Conservation (phyloP, 202 grass and related monocot genomes). For the Hordeum pubiflorum region DNA sequence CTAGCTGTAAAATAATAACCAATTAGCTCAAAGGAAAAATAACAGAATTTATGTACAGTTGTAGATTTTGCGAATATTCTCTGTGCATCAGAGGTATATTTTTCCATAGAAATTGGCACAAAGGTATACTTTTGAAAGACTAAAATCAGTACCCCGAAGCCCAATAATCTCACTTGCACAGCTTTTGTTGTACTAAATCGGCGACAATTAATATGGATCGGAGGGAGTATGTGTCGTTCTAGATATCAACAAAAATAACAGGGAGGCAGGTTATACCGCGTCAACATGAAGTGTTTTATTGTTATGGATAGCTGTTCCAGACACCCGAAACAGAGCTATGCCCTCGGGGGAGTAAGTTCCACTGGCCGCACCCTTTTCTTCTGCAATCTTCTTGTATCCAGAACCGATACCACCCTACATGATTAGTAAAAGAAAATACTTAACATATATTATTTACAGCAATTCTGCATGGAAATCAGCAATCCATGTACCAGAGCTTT, state of each 20-base stretch:
- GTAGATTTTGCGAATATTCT: not conserved
- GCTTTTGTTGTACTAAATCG: too few species aligned
- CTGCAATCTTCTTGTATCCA: slow-evolving; percentile 60
- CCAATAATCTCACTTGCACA: not conserved
- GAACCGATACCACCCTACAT: slow-evolving; percentile 67
- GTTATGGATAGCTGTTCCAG: slow-evolving; percentile 64
- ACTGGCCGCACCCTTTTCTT: slow-evolving; percentile 52
- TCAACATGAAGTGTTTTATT: slow-evolving; percentile 90
- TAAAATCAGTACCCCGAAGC: not conserved
- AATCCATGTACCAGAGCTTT: too few species aligned
- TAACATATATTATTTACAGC: not conserved
- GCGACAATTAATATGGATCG: too few species aligned
- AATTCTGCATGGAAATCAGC: too few species aligned
- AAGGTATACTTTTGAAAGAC: not conserved
- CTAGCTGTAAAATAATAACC: slow-evolving; percentile 47
- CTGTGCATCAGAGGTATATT: not conserved
- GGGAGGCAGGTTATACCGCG: slow-evolving; percentile 45
- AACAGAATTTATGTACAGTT: not conserved
- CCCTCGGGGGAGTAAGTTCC: slow-evolving; percentile 68
- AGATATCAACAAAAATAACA: slow-evolving; percentile 26
- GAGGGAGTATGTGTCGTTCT: not conserved
- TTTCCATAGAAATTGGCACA: not conserved
- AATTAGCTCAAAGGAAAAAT: slow-evolving; percentile 13
- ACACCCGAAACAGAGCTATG: slow-evolving; percentile 80
- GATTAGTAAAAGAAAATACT: slow-evolving; percentile 11